Percentiles rank a stretch among this genome's conserved stretches.
Conservation (phyloP, 139 green algal genomes). For the Coccomyxa sp. region DNA sequence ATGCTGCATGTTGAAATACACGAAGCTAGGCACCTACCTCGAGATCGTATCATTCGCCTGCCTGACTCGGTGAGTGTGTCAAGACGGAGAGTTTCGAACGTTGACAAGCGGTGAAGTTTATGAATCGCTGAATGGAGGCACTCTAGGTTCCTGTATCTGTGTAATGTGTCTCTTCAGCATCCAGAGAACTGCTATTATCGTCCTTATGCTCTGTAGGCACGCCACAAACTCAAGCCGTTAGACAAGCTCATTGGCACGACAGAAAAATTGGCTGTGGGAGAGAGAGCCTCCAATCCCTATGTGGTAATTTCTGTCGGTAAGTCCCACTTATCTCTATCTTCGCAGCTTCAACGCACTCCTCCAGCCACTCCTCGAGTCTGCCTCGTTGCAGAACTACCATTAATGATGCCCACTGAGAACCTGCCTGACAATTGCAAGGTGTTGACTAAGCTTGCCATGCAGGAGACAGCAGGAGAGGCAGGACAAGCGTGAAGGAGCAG, state of each 20-base stretch:
- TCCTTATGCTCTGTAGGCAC: neutral
- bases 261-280: neutral
- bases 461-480: conserved; percentile 6
- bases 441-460: neutral
- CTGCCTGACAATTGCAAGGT: neutral
- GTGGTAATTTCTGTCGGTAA: conserved; percentile 6
- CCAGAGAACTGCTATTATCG: too few species aligned
- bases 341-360: neutral
- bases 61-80: neutral
- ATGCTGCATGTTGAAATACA: conserved; percentile 11
- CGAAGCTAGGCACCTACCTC: conserved; percentile 6
- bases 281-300: neutral
- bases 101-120: too few species aligned
- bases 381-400: neutral
- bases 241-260: neutral
- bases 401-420: neutral
- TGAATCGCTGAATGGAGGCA: too few species aligned
- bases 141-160: too few species aligned
- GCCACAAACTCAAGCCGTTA: neutral
- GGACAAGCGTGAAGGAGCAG: conserved; percentile 5
- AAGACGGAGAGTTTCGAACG: neutral
- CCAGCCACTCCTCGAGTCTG: neutral
- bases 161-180: too few species aligned
- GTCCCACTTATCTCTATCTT: neutral
- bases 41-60: conserved; percentile 4